Evolutionary conservation across 2,329 filamentous ascomycete species (phyloP).

Genomic region (Ophiocordyceps australis): DNA sequence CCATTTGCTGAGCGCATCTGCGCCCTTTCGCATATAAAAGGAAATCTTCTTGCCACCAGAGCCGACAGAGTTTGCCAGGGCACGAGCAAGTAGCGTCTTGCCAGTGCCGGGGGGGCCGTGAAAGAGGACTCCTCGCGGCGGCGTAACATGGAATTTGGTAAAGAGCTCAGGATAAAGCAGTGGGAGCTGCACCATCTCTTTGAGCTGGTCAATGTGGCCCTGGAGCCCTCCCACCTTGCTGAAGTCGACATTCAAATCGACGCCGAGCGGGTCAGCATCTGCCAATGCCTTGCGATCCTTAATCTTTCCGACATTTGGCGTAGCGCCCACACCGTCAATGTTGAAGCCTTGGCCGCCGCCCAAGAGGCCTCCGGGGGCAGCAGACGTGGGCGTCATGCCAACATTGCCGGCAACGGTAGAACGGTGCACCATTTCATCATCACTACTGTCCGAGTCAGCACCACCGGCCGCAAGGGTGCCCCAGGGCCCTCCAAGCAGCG

Average conservation of each 20-base stretch:
- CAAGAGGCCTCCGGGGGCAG: slow-evolving; percentile 25
- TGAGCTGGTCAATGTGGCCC: slow-evolving; percentile 88
- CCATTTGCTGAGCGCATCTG: slow-evolving; percentile 96
- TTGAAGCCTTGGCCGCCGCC: slow-evolving; percentile 19
- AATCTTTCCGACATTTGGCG: slow-evolving; percentile 79
- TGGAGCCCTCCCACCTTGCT: slow-evolving; percentile 85
- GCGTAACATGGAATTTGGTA: slow-evolving; percentile 76
- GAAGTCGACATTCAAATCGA: slow-evolving; percentile 85
- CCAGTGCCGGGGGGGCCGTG: slow-evolving; percentile 94
- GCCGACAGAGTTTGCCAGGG: slow-evolving; percentile 79
- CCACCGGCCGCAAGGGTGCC: slow-evolving; percentile 58
- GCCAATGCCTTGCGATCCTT: slow-evolving; percentile 85
- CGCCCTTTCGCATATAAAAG: slow-evolving; percentile 98
- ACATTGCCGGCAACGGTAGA: slow-evolving; percentile 38
- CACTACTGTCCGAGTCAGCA: slow-evolving; percentile 88
- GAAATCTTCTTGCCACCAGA: slow-evolving; percentile 86
- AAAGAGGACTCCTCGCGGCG: slow-evolving; percentile 86
- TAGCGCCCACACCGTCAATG: slow-evolving; percentile 24
- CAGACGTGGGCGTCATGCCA: slow-evolving; percentile 38
- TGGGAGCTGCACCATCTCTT: slow-evolving; percentile 95
- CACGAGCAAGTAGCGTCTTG: slow-evolving; percentile 90
- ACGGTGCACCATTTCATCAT: slow-evolving; percentile 66
- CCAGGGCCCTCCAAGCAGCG: slow-evolving; percentile 58
- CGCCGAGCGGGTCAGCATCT: slow-evolving; percentile 85
- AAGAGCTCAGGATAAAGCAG: slow-evolving; percentile 92